Evolutionary conservation across 2,329 filamentous ascomycete genomes (phyloP), one percentile per base, ranked within the genome.

Genomic region (Sclerotinia sclerotiorum): DNA sequence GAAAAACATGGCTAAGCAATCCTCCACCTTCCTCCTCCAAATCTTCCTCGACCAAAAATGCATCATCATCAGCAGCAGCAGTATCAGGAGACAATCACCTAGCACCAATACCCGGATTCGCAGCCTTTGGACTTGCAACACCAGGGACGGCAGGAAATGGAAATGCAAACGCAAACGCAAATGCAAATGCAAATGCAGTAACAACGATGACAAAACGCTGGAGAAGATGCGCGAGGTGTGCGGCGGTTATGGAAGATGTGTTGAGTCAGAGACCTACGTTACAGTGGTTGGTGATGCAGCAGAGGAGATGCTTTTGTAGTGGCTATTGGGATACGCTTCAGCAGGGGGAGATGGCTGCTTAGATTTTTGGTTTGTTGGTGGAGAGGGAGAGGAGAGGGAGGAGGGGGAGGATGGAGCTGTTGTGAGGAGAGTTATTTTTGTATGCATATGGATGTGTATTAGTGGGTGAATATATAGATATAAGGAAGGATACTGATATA

Each of bases 271-370:
- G 73, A 56, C 72, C 71, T 27, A 69, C 73, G n/a, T 67, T 78
- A 60, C 75, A 78, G 64, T 78, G 76, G 76, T 52, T 78, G 68
- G 71, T 75, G 58, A 76, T 77, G 76, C 77, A 78, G 71, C 75
- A 77, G 66, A 70, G 76, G 49, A 68, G 76, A 10, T 78, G 77
- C 55, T 78, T 75, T 65, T 78, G 77, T 69, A 72, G 73, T 57
- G 77, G 77, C 24, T 75, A 75, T 71, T 78, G 76, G 76, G 68
- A 76, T 73, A 76, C 73, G 51, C 64, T 78, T 62, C 55, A 67
- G n/a, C 58, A 68, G 44, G 76, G 76, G n/a, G 70, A 75, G 60
- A 72, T 65, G 49, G 61, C 72, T 63, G 72, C 73, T 72, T 77
- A 55, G 27, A 21, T 42, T 46, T 51, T 19, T 42, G 19, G 24